A percentile compares a stretch with the other conserved stretches of the same genome.
phyloP scores from a whole-genome alignment of 225 moss, liverwort and hornwort species.

The Climacium dendroides region DNA sequence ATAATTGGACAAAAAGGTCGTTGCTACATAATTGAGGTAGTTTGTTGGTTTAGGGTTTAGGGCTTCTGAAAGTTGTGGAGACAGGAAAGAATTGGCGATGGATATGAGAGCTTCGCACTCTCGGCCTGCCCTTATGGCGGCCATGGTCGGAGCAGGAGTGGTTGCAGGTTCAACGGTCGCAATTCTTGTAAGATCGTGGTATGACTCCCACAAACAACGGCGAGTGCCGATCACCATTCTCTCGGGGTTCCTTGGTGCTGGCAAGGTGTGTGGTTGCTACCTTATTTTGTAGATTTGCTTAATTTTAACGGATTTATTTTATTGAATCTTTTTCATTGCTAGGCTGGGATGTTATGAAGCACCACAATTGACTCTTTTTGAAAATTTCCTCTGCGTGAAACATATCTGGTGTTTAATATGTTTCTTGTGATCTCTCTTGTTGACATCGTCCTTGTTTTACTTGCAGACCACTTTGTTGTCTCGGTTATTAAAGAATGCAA shows the following conservation, averaged over 20 bases:
- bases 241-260: constrained; percentile 41
- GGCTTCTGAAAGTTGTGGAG: neutral
- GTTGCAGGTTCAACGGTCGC: constrained; percentile 7
- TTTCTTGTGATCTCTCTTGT: neutral
- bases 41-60: neutral
- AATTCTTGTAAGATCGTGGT: constrained; percentile 3
- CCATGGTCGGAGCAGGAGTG: constrained; percentile 5
- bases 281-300: neutral
- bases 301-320: neutral
- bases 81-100: neutral
- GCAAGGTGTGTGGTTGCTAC: constrained; percentile 5
- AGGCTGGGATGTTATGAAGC: neutral
- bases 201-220: neutral
- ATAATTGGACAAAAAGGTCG: neutral
- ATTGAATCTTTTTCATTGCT: neutral
- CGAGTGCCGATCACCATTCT: constrained; percentile 36
- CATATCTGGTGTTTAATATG: neutral
- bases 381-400: neutral
- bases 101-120: neutral
- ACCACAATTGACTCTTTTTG: neutral
- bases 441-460: neutral
- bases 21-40: neutral
- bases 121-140: neutral
- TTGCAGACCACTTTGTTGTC: constrained; percentile 42
- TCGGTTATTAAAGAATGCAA: constrained; percentile 15